Evolutionary conservation across 202 grass and related monocot genomes (phyloP), one percentile per base, ranked within the genome.

Genomic region (Dendrocalamus latiflorus): DNA sequence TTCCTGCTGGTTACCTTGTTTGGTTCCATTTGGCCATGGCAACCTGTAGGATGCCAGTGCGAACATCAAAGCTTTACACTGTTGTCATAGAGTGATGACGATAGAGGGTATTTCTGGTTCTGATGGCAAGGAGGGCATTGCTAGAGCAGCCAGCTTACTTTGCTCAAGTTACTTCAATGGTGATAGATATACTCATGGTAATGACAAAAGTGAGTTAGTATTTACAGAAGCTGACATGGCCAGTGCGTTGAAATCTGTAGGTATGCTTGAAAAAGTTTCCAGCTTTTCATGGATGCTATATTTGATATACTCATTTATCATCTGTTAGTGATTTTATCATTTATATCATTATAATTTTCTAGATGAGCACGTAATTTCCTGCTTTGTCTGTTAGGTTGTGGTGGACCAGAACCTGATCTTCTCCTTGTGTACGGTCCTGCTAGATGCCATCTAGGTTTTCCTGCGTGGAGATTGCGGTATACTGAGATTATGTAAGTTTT

Each of bases 391-490:
- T 82, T 90, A 98, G 96, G 96, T 86, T 93, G 87, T 86, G 87
- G 70, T 70, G 96, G 89, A 69, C 91, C 93, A 70, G 93, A 99
- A 76, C 96, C 93, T 81, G 89, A 99, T 84, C 89, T 99, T 86
- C 91, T 99, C 37, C 87, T 99, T 75, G 69, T 95, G 47, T 99
- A 89, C 90, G 93, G 89, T 70, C 85, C 91, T 44, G 93, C 86
- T 63, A 91, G 93, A 91, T 99, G 91, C 33, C 96, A 99, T 82
- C 84, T 95, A 86, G 96, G 93, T 10, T 99, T 99, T 94, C 96
- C 96, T 76, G 83, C 86, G 65, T 99, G 96, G 96, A 94, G 93
- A 84, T 84, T 99, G 56, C 89, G 85, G 48, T 99, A 99, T 87
- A 93, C 96, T 75, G 93, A 99, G 87, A 99, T 99, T 78, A 85